Conservation (phyloP, 2,329 filamentous ascomycete species). For the Aspergillus niger region DNA sequence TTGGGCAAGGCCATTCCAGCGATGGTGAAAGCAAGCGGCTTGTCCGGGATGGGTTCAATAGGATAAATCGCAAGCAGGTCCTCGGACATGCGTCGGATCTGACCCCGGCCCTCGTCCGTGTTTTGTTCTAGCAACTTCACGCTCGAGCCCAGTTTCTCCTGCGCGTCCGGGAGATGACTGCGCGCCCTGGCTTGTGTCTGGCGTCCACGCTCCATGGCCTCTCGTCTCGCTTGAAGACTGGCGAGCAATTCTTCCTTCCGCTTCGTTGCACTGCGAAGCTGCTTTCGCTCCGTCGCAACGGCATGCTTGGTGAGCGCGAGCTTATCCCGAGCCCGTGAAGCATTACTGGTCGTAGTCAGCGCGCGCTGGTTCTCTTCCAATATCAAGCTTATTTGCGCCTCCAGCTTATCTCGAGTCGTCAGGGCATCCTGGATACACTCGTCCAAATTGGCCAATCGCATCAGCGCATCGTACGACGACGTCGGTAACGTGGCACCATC, state of each 20-base stretch:
- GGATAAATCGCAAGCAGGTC: slow-evolving; percentile 78
- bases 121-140: slow-evolving; percentile 58
- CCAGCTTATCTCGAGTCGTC: slow-evolving; percentile 71
- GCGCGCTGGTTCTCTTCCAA: slow-evolving; percentile 41
- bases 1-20: slow-evolving; percentile 78
- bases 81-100: slow-evolving; percentile 83
- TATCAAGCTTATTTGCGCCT: slow-evolving; percentile 71
- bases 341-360: slow-evolving; percentile 34
- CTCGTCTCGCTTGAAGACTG: slow-evolving; percentile 66
- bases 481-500: slow-evolving; percentile 59
- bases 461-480: slow-evolving; percentile 83
- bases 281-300: slow-evolving; percentile 65
- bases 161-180: slow-evolving; percentile 63
- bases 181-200: slow-evolving; percentile 61
- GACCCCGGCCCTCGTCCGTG: slow-evolving; percentile 70
- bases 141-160: slow-evolving; percentile 60
- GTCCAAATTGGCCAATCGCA: slow-evolving; percentile 84
- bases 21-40: slow-evolving; percentile 80
- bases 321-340: slow-evolving; percentile 44
- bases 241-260: slow-evolving; percentile 67
- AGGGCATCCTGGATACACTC: slow-evolving; percentile 89
- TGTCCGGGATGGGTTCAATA: slow-evolving; percentile 67
- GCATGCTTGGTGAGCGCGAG: slow-evolving; percentile 49
- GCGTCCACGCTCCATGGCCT: slow-evolving; percentile 67
- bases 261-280: slow-evolving; percentile 62